Conservation (phyloP, 179 eudicot genomes). For the Nepenthes alata region DNA sequence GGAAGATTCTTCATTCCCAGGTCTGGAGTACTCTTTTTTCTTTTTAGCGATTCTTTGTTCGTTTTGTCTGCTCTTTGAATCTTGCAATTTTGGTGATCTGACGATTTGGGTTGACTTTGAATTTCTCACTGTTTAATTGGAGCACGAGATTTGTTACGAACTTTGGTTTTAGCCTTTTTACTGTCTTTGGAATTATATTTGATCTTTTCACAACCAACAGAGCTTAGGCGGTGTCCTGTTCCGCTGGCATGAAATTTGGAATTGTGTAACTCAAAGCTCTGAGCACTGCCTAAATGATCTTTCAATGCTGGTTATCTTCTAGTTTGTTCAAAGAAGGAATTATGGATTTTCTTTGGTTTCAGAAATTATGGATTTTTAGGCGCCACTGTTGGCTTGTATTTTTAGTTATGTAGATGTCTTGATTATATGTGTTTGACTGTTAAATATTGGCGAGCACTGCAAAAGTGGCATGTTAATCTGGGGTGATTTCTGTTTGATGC, state of each 20-base stretch:
- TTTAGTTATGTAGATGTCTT: not conserved
- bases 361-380: not conserved
- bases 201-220: no score
- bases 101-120: no score
- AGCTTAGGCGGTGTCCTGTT: no score
- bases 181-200: no score
- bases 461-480: not conserved
- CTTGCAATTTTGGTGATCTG: not conserved
- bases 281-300: no score
- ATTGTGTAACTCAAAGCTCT: no score
- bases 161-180: no score
- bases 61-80: not conserved
- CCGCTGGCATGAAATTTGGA: no score
- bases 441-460: not conserved
- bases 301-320: no score
- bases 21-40: not conserved
- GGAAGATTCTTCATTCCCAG: not conserved
- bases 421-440: not conserved
- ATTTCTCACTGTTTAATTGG: no score
- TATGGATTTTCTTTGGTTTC: not conserved
- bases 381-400: not conserved
- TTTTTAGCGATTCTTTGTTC: not conserved
- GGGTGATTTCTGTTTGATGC: conserved; percentile 3
- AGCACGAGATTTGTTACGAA: no score
- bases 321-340: not conserved